Conservation (phyloP, 768 basidiomycete species). For the Boletus sensibilis region DNA sequence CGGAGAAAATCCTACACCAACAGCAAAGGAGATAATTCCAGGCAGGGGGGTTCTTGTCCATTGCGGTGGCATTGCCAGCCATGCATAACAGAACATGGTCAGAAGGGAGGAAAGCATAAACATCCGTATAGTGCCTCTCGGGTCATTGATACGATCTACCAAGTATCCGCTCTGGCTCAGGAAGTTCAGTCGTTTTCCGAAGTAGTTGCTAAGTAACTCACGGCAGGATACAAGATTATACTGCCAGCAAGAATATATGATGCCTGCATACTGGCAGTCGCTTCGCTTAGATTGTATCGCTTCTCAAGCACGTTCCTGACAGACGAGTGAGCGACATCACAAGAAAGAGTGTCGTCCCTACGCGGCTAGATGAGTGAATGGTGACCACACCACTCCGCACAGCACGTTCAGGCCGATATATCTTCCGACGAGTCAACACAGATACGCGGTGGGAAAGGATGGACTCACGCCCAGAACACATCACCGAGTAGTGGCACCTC, state of each 20-base stretch:
- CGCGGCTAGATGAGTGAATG: constrained; percentile 76
- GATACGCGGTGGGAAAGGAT: not conserved
- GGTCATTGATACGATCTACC: constrained; percentile 57
- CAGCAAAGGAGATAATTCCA: constrained; percentile 57
- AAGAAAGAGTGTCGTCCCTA: constrained; percentile 35
- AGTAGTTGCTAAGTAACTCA: constrained; percentile 32
- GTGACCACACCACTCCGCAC: constrained; percentile 76
- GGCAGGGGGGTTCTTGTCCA: constrained; percentile 60
- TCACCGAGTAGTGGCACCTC: constrained; percentile 70
- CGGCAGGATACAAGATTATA: constrained; percentile 66
- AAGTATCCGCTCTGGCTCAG: constrained; percentile 56
- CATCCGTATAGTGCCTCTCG: constrained; percentile 57
- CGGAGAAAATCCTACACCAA: constrained; percentile 74
- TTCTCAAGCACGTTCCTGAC: constrained; percentile 69
- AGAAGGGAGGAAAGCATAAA: constrained; percentile 56
- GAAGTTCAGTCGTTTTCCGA: not conserved
- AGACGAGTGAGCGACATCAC: constrained; percentile 1
- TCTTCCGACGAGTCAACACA: constrained; percentile 33
- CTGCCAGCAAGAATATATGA: constrained; percentile 73
- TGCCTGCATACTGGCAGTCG: constrained; percentile 58
- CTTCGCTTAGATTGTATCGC: constrained; percentile 60
- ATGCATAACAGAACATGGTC: constrained; percentile 60
- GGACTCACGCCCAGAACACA: constrained; percentile 70
- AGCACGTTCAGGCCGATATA: constrained; percentile 76
- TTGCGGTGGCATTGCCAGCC: constrained; percentile 61